A percentile compares a stretch with the other conserved stretches of the same genome.
These are phyloP conservation scores for Suhomyces sp. DNA, from an alignment of 805 yeast species.

Conservation along the genomic window DNA sequence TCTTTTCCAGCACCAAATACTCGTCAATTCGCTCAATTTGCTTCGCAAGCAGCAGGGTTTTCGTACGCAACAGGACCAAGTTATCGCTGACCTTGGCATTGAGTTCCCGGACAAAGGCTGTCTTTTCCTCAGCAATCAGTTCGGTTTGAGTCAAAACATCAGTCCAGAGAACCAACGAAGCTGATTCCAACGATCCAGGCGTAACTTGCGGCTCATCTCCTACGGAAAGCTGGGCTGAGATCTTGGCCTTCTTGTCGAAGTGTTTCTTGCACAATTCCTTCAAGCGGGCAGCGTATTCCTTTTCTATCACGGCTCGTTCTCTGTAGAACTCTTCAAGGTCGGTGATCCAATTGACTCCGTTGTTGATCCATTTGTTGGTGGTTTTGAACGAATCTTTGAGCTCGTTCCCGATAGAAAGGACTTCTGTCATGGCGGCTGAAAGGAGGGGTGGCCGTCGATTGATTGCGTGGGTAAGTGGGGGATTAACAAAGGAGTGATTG, in stretches of 20 bases:
- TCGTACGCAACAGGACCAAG: slow-evolving; percentile 50
- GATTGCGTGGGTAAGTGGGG: too few species aligned
- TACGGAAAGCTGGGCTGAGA: slow-evolving; percentile 68
- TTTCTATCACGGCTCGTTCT: slow-evolving; percentile 79
- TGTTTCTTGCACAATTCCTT: slow-evolving; percentile 63
- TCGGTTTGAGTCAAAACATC: slow-evolving; percentile 85
- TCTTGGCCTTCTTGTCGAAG: slow-evolving; percentile 72
- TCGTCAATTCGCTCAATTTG: slow-evolving; percentile 60
- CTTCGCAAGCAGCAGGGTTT: slow-evolving; percentile 53
- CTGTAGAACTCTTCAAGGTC: slow-evolving; percentile 83
- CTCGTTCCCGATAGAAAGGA: slow-evolving; percentile 61
- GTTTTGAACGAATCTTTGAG: slow-evolving; percentile 76
- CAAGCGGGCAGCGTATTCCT: slow-evolving; percentile 74
- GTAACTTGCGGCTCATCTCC: slow-evolving; percentile 91
- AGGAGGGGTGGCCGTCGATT: background rate
- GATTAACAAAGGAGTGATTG: too few species aligned
- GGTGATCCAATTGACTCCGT: slow-evolving; percentile 69
- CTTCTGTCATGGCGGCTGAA: slow-evolving; percentile 3
- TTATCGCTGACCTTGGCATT: slow-evolving; percentile 61
- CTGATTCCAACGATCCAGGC: slow-evolving; percentile 92
- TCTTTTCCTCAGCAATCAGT: slow-evolving; percentile 65
- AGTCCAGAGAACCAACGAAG: slow-evolving; percentile 86
- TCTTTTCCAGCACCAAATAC: slow-evolving; percentile 48
- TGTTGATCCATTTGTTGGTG: slow-evolving; percentile 75
- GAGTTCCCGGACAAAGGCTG: slow-evolving; percentile 58